Conservation (phyloP, 2,329 filamentous ascomycete species). For the Diaporthe longicolla region DNA sequence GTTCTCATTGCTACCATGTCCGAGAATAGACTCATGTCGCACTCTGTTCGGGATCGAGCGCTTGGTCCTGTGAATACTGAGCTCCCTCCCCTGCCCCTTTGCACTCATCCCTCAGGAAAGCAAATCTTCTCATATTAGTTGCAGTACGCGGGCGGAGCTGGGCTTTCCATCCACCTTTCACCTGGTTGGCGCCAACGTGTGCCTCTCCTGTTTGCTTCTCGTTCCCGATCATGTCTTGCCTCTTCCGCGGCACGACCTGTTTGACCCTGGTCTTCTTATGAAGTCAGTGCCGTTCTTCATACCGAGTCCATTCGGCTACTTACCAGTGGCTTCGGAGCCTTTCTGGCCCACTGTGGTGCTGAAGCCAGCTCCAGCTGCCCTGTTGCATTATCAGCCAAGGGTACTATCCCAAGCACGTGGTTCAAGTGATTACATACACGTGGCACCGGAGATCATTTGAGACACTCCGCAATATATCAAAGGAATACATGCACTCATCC, state of each 20-base stretch:
- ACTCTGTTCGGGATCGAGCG: no score
- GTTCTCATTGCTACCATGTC: no score
- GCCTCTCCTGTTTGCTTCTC: no score
- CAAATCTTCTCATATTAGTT: no score
- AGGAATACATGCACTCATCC: background rate
- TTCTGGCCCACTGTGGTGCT: background rate
- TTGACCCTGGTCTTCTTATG: background rate
- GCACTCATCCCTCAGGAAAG: no score
- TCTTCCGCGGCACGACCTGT: background rate
- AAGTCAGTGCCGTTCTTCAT: background rate
- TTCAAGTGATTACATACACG: background rate
- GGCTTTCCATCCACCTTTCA: no score
- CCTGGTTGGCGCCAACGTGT: no score
- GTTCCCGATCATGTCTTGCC: no score
- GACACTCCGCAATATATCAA: background rate
- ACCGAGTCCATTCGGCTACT: background rate
- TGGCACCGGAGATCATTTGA: background rate
- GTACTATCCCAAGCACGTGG: background rate
- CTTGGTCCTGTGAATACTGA: no score
- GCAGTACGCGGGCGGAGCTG: no score
- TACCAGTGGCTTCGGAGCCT: background rate
- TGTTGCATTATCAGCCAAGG: background rate
- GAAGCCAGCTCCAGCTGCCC: background rate
- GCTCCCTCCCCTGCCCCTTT: no score
- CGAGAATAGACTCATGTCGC: no score